Evolutionary conservation across 2,329 filamentous ascomycete genomes (phyloP), one percentile per base, ranked within the genome.

Genomic region (Trichoderma sp.): DNA sequence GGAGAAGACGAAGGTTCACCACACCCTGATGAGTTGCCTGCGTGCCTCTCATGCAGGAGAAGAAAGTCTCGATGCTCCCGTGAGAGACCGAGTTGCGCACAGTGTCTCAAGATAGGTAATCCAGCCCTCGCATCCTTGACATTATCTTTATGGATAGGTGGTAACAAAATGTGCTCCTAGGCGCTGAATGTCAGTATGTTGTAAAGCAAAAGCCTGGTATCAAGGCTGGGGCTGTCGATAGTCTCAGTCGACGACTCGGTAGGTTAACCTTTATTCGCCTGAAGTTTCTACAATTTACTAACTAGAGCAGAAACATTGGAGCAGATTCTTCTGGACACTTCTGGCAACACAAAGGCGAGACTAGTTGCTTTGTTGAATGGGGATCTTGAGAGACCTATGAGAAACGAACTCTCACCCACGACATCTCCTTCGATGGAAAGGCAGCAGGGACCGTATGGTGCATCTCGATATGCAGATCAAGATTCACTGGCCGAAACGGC

Each of bases 1-100:
- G 70, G 43, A 9, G 70, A 71, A 8, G 62, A 71, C 28, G 70
- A 71, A n/a, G 70, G 26, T 9, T 43, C 70, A 18, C 61, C 51
- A 18, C 62, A 51, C 26, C 47, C 51, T 12, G 70, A 71, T 18
- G 63, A 58, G 58, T 51, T 71, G 24, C 70, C 70, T 43, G 70
- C 70, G 30, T 71, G 70, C 36, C 61, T 71, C 6, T 71, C 70
- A 39, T 71, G 70, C n/a, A 65, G 70, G 34, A 71, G 62, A 39
- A 71, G 70, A 24, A 71, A 71, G 15, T 66, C 61, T 7, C 39
- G 62, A 56, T 71, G 70, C 51, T 71, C 70, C 11, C 51, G 70
- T 12, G 70, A 71, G 24, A 32, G 62, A 24, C 70, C 70, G n/a
- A 60, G 43, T 21, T 51, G 43, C 43, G 43, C 43, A 21, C 43